A percentile compares a stretch with the other conserved stretches of the same genome.
phyloP scores from a whole-genome alignment of 495 filamentous ascomycete species.

The Penicillium cosmopolitanum region DNA sequence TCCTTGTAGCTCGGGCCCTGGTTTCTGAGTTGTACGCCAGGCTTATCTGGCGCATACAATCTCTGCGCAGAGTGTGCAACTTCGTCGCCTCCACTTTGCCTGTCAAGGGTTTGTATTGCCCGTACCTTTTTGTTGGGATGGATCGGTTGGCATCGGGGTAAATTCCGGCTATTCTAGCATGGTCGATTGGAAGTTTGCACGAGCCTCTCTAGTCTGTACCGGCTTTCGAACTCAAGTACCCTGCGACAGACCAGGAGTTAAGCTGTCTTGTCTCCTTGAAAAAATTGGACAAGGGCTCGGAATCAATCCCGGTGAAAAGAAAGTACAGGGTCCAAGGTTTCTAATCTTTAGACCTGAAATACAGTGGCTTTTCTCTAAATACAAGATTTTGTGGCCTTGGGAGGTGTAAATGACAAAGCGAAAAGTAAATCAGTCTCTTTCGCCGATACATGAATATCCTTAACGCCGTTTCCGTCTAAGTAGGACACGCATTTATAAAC shows the following conservation, averaged over 20 bases:
- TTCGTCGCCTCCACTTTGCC: neutral
- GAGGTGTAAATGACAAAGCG: neutral
- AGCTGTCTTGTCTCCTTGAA: too few relatives aligned
- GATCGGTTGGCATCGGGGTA: too few relatives aligned
- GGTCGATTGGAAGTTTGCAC: too few relatives aligned
- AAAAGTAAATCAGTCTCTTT: too few relatives aligned
- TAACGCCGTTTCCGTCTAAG: constrained; percentile 1
- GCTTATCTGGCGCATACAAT: neutral
- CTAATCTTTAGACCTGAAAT: neutral
- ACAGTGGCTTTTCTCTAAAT: neutral
- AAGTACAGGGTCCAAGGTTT: neutral
- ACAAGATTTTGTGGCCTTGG: neutral
- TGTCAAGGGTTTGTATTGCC: neutral
- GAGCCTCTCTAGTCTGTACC: too few relatives aligned
- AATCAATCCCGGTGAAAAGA: too few relatives aligned
- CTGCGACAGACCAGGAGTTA: too few relatives aligned
- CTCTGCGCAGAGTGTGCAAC: neutral
- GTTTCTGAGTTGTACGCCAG: constrained; percentile 6
- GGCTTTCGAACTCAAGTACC: too few relatives aligned
- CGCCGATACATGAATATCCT: neutral
- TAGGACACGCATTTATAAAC: neutral
- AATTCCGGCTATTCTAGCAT: too few relatives aligned
- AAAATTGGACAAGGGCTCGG: too few relatives aligned
- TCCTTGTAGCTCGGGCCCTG: neutral
- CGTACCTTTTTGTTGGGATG: too few relatives aligned